phyloP scores from a whole-genome alignment of 2,329 filamentous ascomycete species.

The Calonectria multiphialidica region DNA sequence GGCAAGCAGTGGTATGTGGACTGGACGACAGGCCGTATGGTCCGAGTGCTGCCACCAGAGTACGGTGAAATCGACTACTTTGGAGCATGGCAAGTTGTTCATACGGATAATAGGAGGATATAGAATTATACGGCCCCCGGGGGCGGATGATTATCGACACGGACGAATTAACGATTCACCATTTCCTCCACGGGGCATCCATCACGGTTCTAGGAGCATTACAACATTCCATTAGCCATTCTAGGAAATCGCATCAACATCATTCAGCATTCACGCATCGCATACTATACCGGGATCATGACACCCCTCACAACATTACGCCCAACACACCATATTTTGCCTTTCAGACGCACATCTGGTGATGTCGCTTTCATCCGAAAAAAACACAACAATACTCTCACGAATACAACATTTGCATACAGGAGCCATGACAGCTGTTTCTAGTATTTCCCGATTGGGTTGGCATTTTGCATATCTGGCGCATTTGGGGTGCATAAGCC shows the following conservation, averaged over 20 bases:
- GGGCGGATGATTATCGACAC: constrained; percentile 7
- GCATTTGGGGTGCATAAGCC: constrained; percentile 41
- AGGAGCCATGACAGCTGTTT: constrained; percentile 4
- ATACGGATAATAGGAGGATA: constrained; percentile 62
- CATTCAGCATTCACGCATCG: background rate
- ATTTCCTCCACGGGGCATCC: constrained; percentile 14
- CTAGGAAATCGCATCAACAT: constrained; percentile 13
- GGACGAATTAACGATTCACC: constrained; percentile 14
- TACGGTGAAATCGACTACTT: constrained; percentile 65
- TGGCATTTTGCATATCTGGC: constrained; percentile 43
- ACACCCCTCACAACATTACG: background rate
- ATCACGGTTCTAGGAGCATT: constrained; percentile 18
- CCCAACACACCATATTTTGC: background rate
- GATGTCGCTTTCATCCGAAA: background rate
- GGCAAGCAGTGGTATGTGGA: constrained; percentile 71
- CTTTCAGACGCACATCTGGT: background rate
- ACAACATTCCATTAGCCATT: constrained; percentile 15
- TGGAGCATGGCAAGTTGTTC: constrained; percentile 63
- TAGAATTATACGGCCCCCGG: constrained; percentile 39
- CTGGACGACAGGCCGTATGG: constrained; percentile 68
- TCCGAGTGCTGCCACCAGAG: constrained; percentile 64
- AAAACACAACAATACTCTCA: background rate
- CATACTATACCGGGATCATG: background rate
- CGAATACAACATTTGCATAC: background rate
- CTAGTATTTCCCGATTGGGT: constrained; percentile 27